Evolutionary conservation across 345 rosid genomes (phyloP).

Genomic region (Capsella bursapastoris): DNA sequence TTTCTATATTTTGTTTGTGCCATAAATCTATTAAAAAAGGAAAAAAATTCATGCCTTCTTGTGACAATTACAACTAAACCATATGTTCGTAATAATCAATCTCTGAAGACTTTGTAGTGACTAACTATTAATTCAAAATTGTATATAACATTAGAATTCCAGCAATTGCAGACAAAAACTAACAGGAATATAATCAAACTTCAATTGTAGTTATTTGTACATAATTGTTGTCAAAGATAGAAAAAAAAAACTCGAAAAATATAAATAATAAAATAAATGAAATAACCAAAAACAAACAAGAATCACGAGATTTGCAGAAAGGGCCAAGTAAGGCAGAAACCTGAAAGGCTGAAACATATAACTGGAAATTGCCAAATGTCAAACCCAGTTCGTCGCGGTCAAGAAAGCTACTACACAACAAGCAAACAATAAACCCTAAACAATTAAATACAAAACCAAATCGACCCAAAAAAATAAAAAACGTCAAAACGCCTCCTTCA

Average conservation of each 20-base stretch:
- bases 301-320: conserved; percentile 10
- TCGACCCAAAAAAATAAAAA: background rate
- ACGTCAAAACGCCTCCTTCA: conserved; percentile 11
- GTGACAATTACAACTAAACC: background rate
- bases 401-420: background rate
- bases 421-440: conserved; percentile 24
- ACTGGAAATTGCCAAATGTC: conserved; percentile 34
- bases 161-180: too few relatives aligned
- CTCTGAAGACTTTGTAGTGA: too few relatives aligned
- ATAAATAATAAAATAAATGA: background rate
- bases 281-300: background rate
- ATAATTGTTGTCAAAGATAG: background rate
- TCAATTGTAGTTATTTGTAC: background rate
- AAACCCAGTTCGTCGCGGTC: conserved; percentile 37
- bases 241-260: background rate
- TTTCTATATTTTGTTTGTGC: background rate
- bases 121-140: too few relatives aligned
- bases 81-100: too few relatives aligned
- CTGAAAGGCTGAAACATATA: background rate
- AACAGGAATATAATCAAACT: too few relatives aligned
- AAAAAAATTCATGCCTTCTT: background rate
- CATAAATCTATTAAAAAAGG: background rate
- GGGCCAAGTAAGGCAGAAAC: background rate
- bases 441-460: background rate
- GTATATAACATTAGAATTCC: too few relatives aligned